Base-by-base conservation (phyloP, 1,139 yeast species). In the Taphrina communis region DNA sequence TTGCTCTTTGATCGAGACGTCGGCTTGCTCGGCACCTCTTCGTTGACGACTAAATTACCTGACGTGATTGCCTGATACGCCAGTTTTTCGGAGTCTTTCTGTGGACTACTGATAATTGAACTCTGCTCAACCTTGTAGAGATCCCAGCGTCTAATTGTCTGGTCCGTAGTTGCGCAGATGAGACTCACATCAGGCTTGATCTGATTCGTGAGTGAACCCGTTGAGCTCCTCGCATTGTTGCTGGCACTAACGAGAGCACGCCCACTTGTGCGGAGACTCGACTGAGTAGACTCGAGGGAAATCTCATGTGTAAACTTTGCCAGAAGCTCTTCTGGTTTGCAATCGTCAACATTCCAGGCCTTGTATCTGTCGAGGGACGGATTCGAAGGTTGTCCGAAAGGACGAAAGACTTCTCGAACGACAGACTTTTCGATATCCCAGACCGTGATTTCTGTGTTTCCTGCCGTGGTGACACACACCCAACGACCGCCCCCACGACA, bases 381-480 rank as follows among this genome's bases (percentile, higher is more conserved):
- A 1, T 19, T 19, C 12, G 21, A 9, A 1, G 39, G 41, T 8
- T 25, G 12, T 6, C 42, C 35, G 21, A 42, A 14, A 14, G 53
- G 62, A 25, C 62, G 51, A 65, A 21, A 70, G 66, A 56, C 66
- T 68, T 50, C 61, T 66, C 50, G 69, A 36, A 72, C 55, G 53
- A 68, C 36, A 69, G 61, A 25, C 65, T 65, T 19, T 21, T 90
- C 87, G 11, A 90, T 80, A 75, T 90, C 95, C 96, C 97, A 90
- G 0, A 90, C 82, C 0, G 89, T 83, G 9, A 88, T 82, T 72
- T 88, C 88, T 0, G 86, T 78, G 12, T 69, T 69, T 8, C 82
- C 82, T 6, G 86, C 84, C 0, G 94, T 95, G 19, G 85, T 81
- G 63, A 89, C 82, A 14, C 85, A 81, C 6, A 88, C 80, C 77